Percentiles rank a stretch among this genome's conserved stretches.
Evolutionary conservation across 2,329 filamentous ascomycete genomes (phyloP).

Genomic region (Colletotrichum kahawae): DNA sequence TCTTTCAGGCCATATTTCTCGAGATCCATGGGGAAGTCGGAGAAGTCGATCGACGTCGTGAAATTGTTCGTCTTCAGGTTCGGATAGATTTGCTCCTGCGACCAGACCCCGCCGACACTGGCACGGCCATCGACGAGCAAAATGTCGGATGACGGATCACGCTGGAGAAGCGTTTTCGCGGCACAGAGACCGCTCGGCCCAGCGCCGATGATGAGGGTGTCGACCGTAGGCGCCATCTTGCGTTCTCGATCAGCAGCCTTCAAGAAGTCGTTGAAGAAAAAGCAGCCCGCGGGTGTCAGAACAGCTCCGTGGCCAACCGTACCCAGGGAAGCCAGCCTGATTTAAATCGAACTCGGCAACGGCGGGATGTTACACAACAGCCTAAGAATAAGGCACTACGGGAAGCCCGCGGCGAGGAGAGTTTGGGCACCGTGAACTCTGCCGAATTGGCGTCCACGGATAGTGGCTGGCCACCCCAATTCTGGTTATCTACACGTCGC

Average conservation of each 20-base stretch:
- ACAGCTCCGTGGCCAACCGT: rapidly evolving
- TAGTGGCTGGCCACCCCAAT: slow-evolving; percentile 18
- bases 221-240: slow-evolving; percentile 9
- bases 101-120: slow-evolving; percentile 47
- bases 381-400: neutral
- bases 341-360: neutral
- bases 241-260: neutral
- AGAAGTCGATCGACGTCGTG: slow-evolving; percentile 41
- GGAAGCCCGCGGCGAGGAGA: neutral
- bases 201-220: slow-evolving; percentile 31
- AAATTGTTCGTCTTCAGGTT: slow-evolving; percentile 48
- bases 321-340: neutral
- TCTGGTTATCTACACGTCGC: neutral
- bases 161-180: slow-evolving; percentile 51
- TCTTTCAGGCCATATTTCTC: slow-evolving; percentile 31
- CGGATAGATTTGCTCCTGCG: slow-evolving; percentile 44
- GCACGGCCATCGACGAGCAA: slow-evolving; percentile 45
- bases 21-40: slow-evolving; percentile 35
- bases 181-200: slow-evolving; percentile 44
- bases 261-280: neutral
- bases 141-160: slow-evolving; percentile 43
- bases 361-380: neutral
- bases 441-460: slow-evolving; percentile 14
- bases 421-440: neutral
- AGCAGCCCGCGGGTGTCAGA: neutral